These are phyloP conservation scores for Tolypocladium ovalisporum DNA, from an alignment of 2,329 filamentous ascomycete genomes.

Conservation along the genomic window DNA sequence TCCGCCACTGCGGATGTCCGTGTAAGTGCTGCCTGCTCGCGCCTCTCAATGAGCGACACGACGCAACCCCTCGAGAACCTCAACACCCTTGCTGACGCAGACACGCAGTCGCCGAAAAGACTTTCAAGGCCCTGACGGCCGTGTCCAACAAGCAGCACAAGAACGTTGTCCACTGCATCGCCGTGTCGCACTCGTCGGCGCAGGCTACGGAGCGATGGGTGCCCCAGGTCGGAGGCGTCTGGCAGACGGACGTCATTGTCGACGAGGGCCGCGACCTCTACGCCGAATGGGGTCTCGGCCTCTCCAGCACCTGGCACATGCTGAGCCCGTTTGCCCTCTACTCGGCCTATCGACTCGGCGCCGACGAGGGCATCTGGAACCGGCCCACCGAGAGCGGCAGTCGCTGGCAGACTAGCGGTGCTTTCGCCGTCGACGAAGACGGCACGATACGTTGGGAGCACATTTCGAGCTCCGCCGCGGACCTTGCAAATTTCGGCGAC, in stretches of 20 bases:
- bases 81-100: neutral
- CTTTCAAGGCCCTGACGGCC: conserved; percentile 42
- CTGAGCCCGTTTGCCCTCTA: conserved; percentile 47
- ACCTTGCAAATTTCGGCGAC: conserved; percentile 18
- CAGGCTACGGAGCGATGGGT: conserved; percentile 47
- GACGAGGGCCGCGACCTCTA: conserved; percentile 51
- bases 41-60: neutral
- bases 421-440: conserved; percentile 37
- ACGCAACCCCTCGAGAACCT: neutral
- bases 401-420: conserved; percentile 58
- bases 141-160: conserved; percentile 37
- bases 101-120: conserved; percentile 53
- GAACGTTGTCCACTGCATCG: conserved; percentile 42
- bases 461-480: conserved; percentile 16
- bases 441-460: conserved; percentile 21
- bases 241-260: conserved; percentile 46
- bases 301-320: conserved; percentile 50
- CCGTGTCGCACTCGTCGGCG: conserved; percentile 48
- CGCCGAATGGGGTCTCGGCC: conserved; percentile 54
- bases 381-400: conserved; percentile 53
- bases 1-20: conserved; percentile 65
- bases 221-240: conserved; percentile 42
- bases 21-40: conserved; percentile 34
- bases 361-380: conserved; percentile 56
- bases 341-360: conserved; percentile 45